These are phyloP conservation scores for Metarhizium robertsii DNA, from an alignment of 2,329 filamentous ascomycete genomes.

Conservation along the genomic window DNA sequence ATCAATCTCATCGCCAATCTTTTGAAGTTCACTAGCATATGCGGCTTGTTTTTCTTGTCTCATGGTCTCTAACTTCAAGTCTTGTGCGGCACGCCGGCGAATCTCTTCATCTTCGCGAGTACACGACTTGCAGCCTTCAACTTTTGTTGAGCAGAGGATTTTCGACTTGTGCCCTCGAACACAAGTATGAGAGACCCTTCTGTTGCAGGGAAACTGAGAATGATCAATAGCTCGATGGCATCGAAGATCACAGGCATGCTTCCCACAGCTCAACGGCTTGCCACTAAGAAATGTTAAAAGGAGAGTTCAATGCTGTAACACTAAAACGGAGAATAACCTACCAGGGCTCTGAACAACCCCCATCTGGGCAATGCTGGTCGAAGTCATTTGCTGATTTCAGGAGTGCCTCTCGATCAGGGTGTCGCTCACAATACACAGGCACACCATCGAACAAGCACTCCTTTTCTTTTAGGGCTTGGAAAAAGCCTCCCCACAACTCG, in stretches of 20 bases:
- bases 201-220: slow-evolving; percentile 30
- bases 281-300: slow-evolving; percentile 27
- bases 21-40: slow-evolving; percentile 35
- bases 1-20: slow-evolving; percentile 45
- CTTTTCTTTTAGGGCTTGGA: slow-evolving; percentile 42
- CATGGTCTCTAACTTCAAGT: slow-evolving; percentile 40
- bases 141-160: slow-evolving; percentile 34
- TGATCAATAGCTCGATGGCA: slow-evolving; percentile 58
- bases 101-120: slow-evolving; percentile 35
- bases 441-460: slow-evolving; percentile 50
- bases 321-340: slow-evolving; percentile 22
- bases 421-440: slow-evolving; percentile 49
- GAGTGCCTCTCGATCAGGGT: slow-evolving; percentile 38
- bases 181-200: slow-evolving; percentile 36
- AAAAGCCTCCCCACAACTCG: slow-evolving; percentile 45
- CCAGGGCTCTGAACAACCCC: slow-evolving; percentile 58
- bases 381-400: slow-evolving; percentile 48
- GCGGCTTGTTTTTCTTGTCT: slow-evolving; percentile 32
- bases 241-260: slow-evolving; percentile 47
- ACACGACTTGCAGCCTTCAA: slow-evolving; percentile 40
- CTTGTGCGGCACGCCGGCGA: slow-evolving; percentile 32
- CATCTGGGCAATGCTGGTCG: slow-evolving; percentile 53
- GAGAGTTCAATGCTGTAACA: neutral
- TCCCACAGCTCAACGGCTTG: slow-evolving; percentile 40
- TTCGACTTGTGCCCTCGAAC: slow-evolving; percentile 37